Conservation (phyloP, 805 yeast genomes). For the Saturnispora bothae region DNA sequence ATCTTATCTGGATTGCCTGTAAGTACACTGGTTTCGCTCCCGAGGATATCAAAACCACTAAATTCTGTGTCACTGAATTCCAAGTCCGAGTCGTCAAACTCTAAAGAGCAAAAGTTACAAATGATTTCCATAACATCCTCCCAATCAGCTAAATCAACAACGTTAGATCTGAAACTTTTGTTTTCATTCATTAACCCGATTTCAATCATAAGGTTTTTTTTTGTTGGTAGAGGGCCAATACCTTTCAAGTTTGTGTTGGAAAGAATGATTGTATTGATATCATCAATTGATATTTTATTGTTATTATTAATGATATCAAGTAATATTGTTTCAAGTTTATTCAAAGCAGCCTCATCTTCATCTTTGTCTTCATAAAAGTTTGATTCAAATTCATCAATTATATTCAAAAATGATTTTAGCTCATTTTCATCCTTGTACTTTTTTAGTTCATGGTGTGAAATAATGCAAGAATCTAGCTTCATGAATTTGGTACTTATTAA, state of each 20-base stretch:
- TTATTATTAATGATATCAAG: background rate
- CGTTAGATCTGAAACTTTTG: constrained; percentile 11
- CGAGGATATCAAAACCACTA: background rate
- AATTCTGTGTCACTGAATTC: constrained; percentile 10
- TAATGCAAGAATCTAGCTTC: constrained; percentile 10
- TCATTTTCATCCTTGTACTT: constrained; percentile 8
- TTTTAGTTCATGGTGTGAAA: constrained; percentile 11
- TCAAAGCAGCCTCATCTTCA: background rate
- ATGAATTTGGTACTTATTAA: constrained; percentile 17
- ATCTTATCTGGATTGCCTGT: too few species aligned
- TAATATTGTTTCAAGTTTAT: background rate
- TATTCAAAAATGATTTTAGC: constrained; percentile 7
- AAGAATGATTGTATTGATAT: constrained; percentile 18
- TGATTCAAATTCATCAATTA: constrained; percentile 15
- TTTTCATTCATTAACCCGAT: constrained; percentile 14
- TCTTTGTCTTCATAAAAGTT: background rate
- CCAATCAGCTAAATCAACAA: constrained; percentile 24
- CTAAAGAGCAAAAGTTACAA: constrained; percentile 23
- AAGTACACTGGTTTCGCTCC: background rate
- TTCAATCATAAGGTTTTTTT: constrained; percentile 20
- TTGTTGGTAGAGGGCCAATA: constrained; percentile 13
- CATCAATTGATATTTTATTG: constrained; percentile 6
- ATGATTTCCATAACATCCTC: constrained; percentile 29
- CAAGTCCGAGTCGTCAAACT: constrained; percentile 28
- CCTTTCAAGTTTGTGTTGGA: constrained; percentile 18